Evolutionary conservation across 352 stramenopile species (phyloP).

Genomic region (Globisporangium yorkense): DNA sequence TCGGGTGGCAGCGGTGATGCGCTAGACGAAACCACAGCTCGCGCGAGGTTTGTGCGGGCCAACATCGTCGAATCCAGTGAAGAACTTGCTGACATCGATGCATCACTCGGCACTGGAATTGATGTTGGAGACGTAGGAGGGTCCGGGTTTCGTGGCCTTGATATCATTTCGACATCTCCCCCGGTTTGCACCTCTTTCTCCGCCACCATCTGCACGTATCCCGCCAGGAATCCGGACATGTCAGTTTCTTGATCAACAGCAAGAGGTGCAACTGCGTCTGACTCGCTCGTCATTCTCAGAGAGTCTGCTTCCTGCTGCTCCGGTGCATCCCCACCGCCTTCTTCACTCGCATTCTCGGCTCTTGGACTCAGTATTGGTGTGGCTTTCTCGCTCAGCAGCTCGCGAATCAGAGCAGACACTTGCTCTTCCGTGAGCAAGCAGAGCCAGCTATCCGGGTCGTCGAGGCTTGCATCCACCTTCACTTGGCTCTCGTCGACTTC

Average conservation of each 20-base stretch:
- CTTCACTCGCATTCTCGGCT: background rate
- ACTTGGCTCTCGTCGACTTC: background rate
- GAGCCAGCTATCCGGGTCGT: constrained; percentile 20
- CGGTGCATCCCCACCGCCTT: background rate
- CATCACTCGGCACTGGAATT: no score
- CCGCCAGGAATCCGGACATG: constrained; percentile 17
- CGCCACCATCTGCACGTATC: constrained; percentile 3
- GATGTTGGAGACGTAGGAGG: no score
- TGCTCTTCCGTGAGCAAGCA: constrained; percentile 43
- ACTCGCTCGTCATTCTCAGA: background rate
- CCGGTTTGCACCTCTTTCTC: constrained; percentile 26
- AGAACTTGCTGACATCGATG: no score
- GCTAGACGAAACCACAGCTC: background rate
- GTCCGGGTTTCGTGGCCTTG: no score
- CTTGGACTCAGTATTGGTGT: constrained; percentile 1
- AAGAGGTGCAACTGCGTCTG: background rate
- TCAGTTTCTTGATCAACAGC: constrained; percentile 23
- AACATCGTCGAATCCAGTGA: background rate
- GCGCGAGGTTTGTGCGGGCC: constrained; percentile 5
- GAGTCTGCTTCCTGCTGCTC: background rate
- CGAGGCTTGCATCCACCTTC: background rate
- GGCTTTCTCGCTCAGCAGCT: constrained; percentile 31
- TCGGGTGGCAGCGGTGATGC: background rate
- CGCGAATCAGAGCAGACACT: constrained; percentile 30
- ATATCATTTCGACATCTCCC: background rate